These are phyloP conservation scores for Biscutella laevigata DNA, from an alignment of 441 rosid genomes.

Conservation along the genomic window DNA sequence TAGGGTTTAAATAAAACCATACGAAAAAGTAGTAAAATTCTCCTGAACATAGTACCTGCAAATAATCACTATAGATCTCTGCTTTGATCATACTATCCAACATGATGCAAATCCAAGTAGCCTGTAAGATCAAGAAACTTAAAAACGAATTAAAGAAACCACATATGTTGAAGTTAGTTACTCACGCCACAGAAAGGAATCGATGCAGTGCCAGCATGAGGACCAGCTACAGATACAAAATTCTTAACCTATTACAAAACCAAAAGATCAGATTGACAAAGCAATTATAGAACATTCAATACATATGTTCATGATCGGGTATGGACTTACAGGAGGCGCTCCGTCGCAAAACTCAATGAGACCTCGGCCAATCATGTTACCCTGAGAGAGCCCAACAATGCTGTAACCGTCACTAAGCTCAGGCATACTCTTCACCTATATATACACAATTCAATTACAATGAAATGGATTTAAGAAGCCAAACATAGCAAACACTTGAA, in stretches of 20 bases:
- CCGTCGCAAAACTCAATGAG: constrained; percentile 71
- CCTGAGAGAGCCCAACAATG: constrained; percentile 88
- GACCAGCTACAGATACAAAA: constrained; percentile 64
- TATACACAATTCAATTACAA: not conserved
- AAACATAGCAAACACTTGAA: not conserved
- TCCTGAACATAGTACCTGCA: constrained; percentile 41
- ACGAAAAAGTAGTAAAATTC: not conserved
- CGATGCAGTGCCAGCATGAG: constrained; percentile 79
- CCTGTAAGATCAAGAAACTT: no score
- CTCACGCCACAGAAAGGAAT: constrained; percentile 76
- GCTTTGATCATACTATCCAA: constrained; percentile 46
- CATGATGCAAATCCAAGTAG: constrained; percentile 46
- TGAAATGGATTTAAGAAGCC: not conserved
- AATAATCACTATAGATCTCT: constrained; percentile 51
- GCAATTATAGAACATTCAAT: no score
- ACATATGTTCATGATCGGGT: not conserved
- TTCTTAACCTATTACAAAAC: constrained; percentile 71
- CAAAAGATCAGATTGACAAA: not conserved
- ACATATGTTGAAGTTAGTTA: no score
- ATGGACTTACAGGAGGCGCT: constrained; percentile 44
- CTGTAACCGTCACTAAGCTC: constrained; percentile 68
- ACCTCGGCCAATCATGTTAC: constrained; percentile 65
- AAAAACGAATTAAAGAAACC: no score
- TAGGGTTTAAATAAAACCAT: no score
- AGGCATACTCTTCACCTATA: constrained; percentile 63